Percentiles rank a stretch among this genome's conserved stretches.
Conservation (phyloP, 2,329 filamentous ascomycete genomes). For the Chrysoporthe puriensis region DNA sequence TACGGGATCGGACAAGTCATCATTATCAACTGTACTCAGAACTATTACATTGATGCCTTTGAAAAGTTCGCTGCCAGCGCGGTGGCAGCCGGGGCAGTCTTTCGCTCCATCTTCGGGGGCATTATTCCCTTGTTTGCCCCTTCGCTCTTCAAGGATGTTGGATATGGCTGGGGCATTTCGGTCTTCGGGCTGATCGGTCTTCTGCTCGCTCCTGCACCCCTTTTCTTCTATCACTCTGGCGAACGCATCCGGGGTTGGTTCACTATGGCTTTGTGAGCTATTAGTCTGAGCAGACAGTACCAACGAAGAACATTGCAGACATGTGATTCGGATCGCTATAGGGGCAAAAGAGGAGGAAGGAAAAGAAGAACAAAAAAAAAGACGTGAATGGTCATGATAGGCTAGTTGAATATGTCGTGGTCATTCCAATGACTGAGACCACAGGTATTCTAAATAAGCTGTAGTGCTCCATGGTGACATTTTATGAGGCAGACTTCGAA, state of each 20-base stretch:
- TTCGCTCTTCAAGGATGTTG: slow-evolving; percentile 16
- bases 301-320: neutral
- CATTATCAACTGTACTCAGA: slow-evolving; percentile 55
- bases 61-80: slow-evolving; percentile 37
- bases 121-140: slow-evolving; percentile 20
- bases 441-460: neutral
- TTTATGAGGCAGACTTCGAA: neutral
- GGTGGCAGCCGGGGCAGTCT: slow-evolving; percentile 45
- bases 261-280: slow-evolving; percentile 10
- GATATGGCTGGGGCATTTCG: slow-evolving; percentile 23
- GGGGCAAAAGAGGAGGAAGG: neutral
- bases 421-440: no score
- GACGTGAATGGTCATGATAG: neutral
- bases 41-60: slow-evolving; percentile 56
- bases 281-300: neutral
- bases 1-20: slow-evolving; percentile 55
- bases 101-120: slow-evolving; percentile 30
- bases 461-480: neutral
- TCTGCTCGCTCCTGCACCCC: slow-evolving; percentile 19
- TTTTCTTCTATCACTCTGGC: slow-evolving; percentile 18
- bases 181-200: slow-evolving; percentile 21
- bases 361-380: neutral
- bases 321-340: neutral
- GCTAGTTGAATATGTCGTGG: no score
- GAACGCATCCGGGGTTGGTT: slow-evolving; percentile 12